phyloP scores from a whole-genome alignment of 23 red algal genomes.

The Pyropia yezoensis region DNA sequence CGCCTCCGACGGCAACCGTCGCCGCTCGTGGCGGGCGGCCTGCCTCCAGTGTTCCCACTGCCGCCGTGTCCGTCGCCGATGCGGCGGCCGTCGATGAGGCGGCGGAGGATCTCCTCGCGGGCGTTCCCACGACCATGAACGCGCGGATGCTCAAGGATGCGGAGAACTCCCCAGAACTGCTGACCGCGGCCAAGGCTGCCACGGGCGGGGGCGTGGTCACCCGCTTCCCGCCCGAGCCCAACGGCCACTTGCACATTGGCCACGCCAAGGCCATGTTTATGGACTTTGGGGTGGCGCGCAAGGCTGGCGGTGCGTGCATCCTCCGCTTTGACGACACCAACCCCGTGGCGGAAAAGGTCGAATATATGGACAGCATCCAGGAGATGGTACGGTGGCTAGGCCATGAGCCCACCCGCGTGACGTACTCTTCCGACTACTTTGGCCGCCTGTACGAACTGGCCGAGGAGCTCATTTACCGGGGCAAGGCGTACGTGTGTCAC shows the following conservation, averaged over 20 bases:
- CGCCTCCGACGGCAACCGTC: too few relatives aligned
- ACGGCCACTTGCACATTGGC: conserved; percentile 91
- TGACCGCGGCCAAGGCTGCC: conserved; percentile 39
- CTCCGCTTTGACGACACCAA: conserved; percentile 99
- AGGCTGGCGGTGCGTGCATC: conserved; percentile 72
- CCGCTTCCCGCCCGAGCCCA: conserved; percentile 97
- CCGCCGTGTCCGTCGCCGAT: neutral
- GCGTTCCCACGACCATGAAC: conserved; percentile 68
- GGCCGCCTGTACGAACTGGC: conserved; percentile 81
- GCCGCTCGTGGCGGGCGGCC: too few relatives aligned
- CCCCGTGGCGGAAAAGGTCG: conserved; percentile 78
- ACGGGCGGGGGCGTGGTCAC: conserved; percentile 60
- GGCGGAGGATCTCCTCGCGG: conserved; percentile 58
- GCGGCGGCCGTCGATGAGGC: conserved; percentile 3
- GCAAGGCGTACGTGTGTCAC: conserved; percentile 95
- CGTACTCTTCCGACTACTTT: conserved; percentile 98
- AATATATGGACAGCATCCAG: conserved; percentile 77
- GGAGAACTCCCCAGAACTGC: conserved; percentile 81
- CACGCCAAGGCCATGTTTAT: conserved; percentile 99
- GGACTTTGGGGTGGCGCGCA: conserved; percentile 92
- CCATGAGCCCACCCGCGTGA: conserved; percentile 72
- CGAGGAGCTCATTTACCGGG: conserved; percentile 69
- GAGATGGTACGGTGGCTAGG: conserved; percentile 96
- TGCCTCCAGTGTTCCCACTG: neutral
- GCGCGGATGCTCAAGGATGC: conserved; percentile 64